Conservation (phyloP, 2,329 filamentous ascomycete genomes). For the Apiospora hydei region DNA sequence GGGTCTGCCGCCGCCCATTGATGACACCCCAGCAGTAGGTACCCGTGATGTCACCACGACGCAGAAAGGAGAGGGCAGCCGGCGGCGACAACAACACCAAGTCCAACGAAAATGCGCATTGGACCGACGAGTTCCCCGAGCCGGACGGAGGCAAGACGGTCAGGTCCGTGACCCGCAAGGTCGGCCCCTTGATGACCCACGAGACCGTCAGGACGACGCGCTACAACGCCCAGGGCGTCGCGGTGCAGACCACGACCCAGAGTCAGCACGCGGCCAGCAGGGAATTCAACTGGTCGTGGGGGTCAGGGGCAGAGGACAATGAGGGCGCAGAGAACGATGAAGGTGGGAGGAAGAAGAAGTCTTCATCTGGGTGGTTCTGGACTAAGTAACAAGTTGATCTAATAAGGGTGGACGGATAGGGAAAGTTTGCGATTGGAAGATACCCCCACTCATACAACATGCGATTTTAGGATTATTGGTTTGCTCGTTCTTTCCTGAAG, state of each 20-base stretch:
- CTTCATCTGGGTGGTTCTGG: conserved; percentile 12
- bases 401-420: not conserved
- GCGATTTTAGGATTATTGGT: not conserved
- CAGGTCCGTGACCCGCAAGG: conserved; percentile 24
- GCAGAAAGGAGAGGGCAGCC: not conserved
- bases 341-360: too few relatives aligned
- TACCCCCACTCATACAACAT: not conserved
- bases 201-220: conserved; percentile 9
- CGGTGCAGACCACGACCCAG: conserved; percentile 12
- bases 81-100: not conserved
- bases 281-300: not conserved
- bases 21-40: not conserved
- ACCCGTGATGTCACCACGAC: too few relatives aligned
- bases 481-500: not conserved
- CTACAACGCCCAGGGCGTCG: conserved; percentile 22
- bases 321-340: not conserved
- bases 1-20: not conserved
- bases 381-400: not conserved
- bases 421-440: not conserved
- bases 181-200: conserved; percentile 4
- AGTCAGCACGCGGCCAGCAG: not conserved
- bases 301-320: not conserved
- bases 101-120: conserved; percentile 13
- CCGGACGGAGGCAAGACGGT: conserved; percentile 37
- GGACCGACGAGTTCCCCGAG: conserved; percentile 28